These are phyloP conservation scores for Penicillium lividum DNA, from an alignment of 495 filamentous ascomycete genomes.

Conservation along the genomic window DNA sequence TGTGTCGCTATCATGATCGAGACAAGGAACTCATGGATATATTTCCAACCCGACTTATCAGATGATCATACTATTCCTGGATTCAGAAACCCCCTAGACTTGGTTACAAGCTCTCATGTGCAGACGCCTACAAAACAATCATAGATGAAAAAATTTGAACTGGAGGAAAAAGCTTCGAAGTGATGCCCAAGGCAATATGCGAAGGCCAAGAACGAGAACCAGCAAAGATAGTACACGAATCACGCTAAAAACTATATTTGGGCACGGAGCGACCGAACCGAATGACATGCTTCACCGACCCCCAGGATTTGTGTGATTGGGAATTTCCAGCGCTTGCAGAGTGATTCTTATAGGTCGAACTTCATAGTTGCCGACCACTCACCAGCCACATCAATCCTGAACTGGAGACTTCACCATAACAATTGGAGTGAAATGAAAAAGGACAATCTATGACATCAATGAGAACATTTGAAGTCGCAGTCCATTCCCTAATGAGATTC, in stretches of 20 bases:
- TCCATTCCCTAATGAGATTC: not conserved
- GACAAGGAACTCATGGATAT: not conserved
- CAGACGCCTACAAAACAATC: not conserved
- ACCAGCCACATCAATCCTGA: not conserved
- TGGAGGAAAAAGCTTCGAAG: not conserved
- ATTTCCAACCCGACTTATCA: not conserved
- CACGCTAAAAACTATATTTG: conserved; percentile 24
- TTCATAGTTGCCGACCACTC: not conserved
- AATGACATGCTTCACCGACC: conserved; percentile 17
- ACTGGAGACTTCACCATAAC: no score
- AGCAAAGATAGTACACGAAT: not conserved
- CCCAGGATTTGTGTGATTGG: conserved; percentile 26
- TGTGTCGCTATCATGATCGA: not conserved
- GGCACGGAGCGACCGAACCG: conserved; percentile 9
- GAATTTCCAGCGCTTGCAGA: conserved; percentile 38
- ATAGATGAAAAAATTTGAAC: not conserved
- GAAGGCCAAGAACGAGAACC: not conserved
- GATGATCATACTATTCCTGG: not conserved
- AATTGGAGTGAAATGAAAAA: no score
- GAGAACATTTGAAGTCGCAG: no score
- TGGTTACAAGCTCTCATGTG: not conserved
- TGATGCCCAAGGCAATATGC: not conserved
- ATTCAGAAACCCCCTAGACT: not conserved
- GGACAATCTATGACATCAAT: not conserved
- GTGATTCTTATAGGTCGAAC: conserved; percentile 28